Conservation (phyloP, 2,329 filamentous ascomycete genomes). For the Aspergillus tanneri region DNA sequence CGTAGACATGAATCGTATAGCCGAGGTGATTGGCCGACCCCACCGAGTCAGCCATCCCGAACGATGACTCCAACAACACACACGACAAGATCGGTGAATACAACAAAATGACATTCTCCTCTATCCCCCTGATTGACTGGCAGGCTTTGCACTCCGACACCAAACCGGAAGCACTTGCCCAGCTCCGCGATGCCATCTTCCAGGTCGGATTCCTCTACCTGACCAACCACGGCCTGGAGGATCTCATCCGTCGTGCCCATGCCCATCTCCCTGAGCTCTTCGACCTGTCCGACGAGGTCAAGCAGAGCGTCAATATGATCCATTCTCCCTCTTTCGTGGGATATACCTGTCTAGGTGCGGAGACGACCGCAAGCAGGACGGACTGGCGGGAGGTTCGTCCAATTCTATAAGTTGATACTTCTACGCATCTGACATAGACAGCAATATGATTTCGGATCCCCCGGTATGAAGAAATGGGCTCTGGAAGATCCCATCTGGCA, state of each 20-base stretch:
- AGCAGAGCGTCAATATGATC: slow-evolving; percentile 34
- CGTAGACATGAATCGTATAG: too few relatives aligned
- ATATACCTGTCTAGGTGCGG: slow-evolving; percentile 36
- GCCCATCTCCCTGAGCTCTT: slow-evolving; percentile 27
- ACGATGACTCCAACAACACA: too few relatives aligned
- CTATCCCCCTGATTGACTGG: slow-evolving; percentile 34
- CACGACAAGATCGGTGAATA: too few relatives aligned
- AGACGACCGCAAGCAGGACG: slow-evolving; percentile 33
- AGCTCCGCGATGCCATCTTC: slow-evolving; percentile 36
- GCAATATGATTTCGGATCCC: slow-evolving; percentile 47
- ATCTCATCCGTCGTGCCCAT: slow-evolving; percentile 24
- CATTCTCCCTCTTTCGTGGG: slow-evolving; percentile 35
- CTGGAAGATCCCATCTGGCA: slow-evolving; percentile 48
- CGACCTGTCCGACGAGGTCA: slow-evolving; percentile 25
- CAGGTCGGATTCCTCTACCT: slow-evolving; percentile 38
- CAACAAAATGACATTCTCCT: slow-evolving; percentile 31
- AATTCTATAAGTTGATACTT: background rate
- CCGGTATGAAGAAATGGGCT: slow-evolving; percentile 29
- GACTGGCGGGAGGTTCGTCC: slow-evolving; percentile 32
- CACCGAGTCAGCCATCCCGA: too few relatives aligned
- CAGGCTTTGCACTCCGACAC: slow-evolving; percentile 26
- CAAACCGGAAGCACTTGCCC: slow-evolving; percentile 23
- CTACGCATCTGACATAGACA: slow-evolving; percentile 19
- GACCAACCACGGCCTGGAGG: slow-evolving; percentile 37
- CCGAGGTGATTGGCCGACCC: too few relatives aligned